These are phyloP conservation scores for Pseudocercospora crystallina DNA, from an alignment of 2,329 filamentous ascomycete genomes.

Conservation along the genomic window DNA sequence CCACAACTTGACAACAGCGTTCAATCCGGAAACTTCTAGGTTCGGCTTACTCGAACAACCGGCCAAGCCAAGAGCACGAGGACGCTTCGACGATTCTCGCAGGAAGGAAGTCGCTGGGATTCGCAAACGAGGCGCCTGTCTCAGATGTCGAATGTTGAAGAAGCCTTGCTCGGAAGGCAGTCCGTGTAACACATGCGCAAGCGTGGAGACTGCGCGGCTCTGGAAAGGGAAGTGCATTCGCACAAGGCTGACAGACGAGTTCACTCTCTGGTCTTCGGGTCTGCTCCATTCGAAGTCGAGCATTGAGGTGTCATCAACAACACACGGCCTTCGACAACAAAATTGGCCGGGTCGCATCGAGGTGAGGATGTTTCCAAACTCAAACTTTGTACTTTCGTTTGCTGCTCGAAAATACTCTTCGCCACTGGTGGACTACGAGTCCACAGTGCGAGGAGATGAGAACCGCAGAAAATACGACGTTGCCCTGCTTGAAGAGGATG, in stretches of 20 bases:
- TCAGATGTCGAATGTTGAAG: slow-evolving; percentile 64
- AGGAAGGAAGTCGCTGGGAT: slow-evolving; percentile 61
- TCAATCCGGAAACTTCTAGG: slow-evolving; percentile 2
- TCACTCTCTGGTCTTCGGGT: slow-evolving; percentile 55
- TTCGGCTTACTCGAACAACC: slow-evolving; percentile 19
- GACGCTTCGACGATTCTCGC: slow-evolving; percentile 56
- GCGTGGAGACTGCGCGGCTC: slow-evolving; percentile 59
- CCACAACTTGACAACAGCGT: background rate
- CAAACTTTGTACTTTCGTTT: slow-evolving; percentile 30
- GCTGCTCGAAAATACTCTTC: slow-evolving; percentile 23
- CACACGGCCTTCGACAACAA: slow-evolving; percentile 50
- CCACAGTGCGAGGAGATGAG: background rate
- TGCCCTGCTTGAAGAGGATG: slow-evolving; percentile 29
- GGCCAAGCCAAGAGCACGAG: slow-evolving; percentile 41
- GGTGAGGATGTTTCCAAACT: slow-evolving; percentile 51
- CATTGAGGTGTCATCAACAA: slow-evolving; percentile 51
- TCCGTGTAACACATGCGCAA: slow-evolving; percentile 59
- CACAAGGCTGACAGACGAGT: slow-evolving; percentile 58
- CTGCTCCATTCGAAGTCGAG: slow-evolving; percentile 55
- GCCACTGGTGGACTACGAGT: background rate
- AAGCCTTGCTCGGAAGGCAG: slow-evolving; percentile 62
- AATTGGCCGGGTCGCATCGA: slow-evolving; percentile 54
- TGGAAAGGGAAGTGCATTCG: slow-evolving; percentile 63
- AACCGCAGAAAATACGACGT: background rate
- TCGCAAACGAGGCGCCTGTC: slow-evolving; percentile 60